A percentile compares a stretch with the other conserved stretches of the same genome.
Evolutionary conservation across 2,329 filamentous ascomycete genomes (phyloP).

Genomic region (Herpotrichia juniperi): DNA sequence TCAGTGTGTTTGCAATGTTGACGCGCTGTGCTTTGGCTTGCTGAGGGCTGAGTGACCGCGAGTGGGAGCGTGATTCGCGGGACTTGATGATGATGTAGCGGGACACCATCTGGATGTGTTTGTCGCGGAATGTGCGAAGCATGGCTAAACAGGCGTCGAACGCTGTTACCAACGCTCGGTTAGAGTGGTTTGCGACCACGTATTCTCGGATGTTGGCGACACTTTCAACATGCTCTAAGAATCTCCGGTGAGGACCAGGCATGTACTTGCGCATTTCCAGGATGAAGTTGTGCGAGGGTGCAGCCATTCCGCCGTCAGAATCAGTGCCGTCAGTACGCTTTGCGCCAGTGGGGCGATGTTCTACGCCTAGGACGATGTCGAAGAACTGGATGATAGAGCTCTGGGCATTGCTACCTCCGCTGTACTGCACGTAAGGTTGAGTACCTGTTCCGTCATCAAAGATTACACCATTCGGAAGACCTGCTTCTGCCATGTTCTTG

Average conservation of each 20-base stretch:
- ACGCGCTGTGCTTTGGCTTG: conserved; percentile 50
- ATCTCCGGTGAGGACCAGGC: conserved; percentile 89
- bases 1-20: conserved; percentile 64
- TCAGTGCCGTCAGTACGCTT: conserved; percentile 51
- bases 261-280: conserved; percentile 97
- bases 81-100: conserved; percentile 94
- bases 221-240: conserved; percentile 77
- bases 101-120: conserved; percentile 94
- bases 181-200: conserved; percentile 66
- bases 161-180: conserved; percentile 74
- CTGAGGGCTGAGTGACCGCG: conserved; percentile 64
- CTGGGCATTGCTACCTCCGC: conserved; percentile 94
- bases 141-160: conserved; percentile 91
- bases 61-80: conserved; percentile 71
- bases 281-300: conserved; percentile 84
- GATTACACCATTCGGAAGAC: conserved; percentile 82
- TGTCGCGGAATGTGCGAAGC: conserved; percentile 80
- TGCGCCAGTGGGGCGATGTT: conserved; percentile 88
- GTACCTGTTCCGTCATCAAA: conserved; percentile 81
- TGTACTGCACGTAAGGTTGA: conserved; percentile 78
- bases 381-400: conserved; percentile 98
- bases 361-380: conserved; percentile 86
- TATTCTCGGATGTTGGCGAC: conserved; percentile 89
- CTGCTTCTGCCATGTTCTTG: conserved; percentile 97
- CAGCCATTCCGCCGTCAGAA: conserved; percentile 50